These are phyloP conservation scores for Triticum aestivum DNA, from an alignment of 176 grass and related monocot genomes.

Conservation along the genomic window IWGSC_CS_RefSeq_v2.1 NC_057808.1:436516225-436516724, in stretches of 20 bases:
- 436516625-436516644: slow-evolving; percentile 52
- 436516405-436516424: slow-evolving; percentile 72
- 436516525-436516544: slow-evolving; percentile 59
- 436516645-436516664: background rate
- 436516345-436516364: slow-evolving; percentile 42
- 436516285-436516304: slow-evolving; percentile 43
- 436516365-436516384: slow-evolving; percentile 51
- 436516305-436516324: slow-evolving; percentile 30
- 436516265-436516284: background rate
- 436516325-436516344: slow-evolving; percentile 48
- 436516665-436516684: background rate
- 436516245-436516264: background rate
- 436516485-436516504: slow-evolving; percentile 38
- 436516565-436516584: slow-evolving; percentile 50
- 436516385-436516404: slow-evolving; percentile 81
- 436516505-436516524: slow-evolving; percentile 49
- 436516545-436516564: slow-evolving; percentile 64
- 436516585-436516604: slow-evolving; percentile 32
- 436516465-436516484: slow-evolving; percentile 48
- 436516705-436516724: background rate
- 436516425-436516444: slow-evolving; percentile 65
- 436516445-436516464: slow-evolving; percentile 81
- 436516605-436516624: slow-evolving; percentile 39
- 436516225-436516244: background rate
- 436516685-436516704: slow-evolving; percentile 14